Conservation (phyloP, 2,329 filamentous ascomycete species). For the Colletotrichum liriopes region DNA sequence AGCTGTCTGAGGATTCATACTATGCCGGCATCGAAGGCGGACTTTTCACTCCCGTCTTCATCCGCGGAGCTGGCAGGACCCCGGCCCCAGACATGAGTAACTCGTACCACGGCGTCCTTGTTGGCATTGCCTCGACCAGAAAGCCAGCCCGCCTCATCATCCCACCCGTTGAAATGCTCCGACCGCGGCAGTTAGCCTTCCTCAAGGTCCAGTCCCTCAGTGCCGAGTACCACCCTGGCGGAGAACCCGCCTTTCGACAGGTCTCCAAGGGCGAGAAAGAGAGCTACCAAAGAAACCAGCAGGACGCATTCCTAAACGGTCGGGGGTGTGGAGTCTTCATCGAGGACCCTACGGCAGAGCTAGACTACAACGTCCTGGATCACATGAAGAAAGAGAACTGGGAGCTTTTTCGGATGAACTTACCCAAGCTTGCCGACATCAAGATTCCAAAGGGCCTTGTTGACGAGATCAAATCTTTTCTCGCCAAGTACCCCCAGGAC, state of each 20-base stretch:
- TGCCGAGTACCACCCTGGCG: neutral
- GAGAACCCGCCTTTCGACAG: neutral
- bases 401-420: neutral
- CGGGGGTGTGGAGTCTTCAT: neutral
- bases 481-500: neutral
- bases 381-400: neutral
- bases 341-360: neutral
- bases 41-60: neutral
- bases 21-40: slow-evolving; percentile 5
- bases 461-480: neutral
- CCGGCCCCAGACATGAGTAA: neutral
- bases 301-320: neutral
- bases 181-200: neutral
- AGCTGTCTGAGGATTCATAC: neutral
- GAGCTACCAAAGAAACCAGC: neutral
- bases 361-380: neutral
- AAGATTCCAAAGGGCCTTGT: neutral
- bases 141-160: neutral
- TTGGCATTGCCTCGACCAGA: neutral
- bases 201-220: slow-evolving; percentile 3
- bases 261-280: neutral
- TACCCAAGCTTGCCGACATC: slow-evolving; percentile 4
- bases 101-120: neutral
- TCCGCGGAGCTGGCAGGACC: neutral
- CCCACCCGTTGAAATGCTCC: slow-evolving; percentile 20